Conservation (phyloP, 768 basidiomycete genomes). For the Tulasnella sp. region DNA sequence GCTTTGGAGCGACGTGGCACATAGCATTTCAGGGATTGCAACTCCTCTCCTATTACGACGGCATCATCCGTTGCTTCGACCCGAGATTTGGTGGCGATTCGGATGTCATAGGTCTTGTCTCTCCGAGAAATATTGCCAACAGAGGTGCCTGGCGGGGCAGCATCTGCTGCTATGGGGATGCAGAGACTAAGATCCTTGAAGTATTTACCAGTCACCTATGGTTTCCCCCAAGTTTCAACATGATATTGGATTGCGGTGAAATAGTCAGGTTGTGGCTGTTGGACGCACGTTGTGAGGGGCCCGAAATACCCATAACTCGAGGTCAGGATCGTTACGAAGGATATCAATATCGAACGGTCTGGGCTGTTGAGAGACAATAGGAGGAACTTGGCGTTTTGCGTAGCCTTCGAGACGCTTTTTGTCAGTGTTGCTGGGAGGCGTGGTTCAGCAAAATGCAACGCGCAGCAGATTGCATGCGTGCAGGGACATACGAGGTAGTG, state of each 20-base stretch:
- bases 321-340: slow-evolving; percentile 5
- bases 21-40: neutral
- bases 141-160: neutral
- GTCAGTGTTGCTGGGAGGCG: neutral
- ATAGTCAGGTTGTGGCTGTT: neutral
- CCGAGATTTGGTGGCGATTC: neutral
- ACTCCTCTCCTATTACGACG: neutral
- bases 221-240: neutral
- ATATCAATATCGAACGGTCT: slow-evolving; percentile 13
- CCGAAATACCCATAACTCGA: slow-evolving; percentile 15
- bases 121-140: neutral
- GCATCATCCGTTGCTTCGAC: neutral
- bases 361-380: neutral
- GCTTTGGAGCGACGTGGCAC: neutral
- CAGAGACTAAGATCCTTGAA: slow-evolving; percentile 2
- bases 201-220: slow-evolving; percentile 15
- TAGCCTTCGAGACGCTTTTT: neutral
- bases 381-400: neutral
- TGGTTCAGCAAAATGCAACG: neutral
- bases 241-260: neutral
- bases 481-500: neutral
- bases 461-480: neutral
- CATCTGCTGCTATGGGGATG: neutral
- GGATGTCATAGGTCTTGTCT: slow-evolving; percentile 2
- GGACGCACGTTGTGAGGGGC: slow-evolving; percentile 11